Evolutionary conservation across 257 asterid genomes (phyloP).

Genomic region (Primulina huaijiensis): DNA sequence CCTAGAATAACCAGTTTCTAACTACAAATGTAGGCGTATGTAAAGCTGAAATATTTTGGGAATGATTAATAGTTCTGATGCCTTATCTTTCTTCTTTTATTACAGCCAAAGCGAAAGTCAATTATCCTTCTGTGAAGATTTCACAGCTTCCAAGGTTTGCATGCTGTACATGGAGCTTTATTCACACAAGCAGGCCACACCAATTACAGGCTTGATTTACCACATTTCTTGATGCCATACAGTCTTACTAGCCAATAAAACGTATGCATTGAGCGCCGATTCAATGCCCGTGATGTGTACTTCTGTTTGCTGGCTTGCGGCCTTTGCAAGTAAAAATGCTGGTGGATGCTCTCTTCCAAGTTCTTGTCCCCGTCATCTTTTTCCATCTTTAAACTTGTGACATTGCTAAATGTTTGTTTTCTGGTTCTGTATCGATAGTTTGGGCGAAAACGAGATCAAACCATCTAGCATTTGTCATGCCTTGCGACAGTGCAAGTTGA

Average conservation of each 20-base stretch:
- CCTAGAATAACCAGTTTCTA: not conserved
- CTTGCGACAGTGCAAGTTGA: too few species aligned
- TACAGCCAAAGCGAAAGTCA: not conserved
- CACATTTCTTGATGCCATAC: not conserved
- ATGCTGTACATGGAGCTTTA: not conserved
- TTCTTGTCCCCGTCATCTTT: not conserved
- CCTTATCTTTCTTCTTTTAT: not conserved
- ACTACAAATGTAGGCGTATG: not conserved
- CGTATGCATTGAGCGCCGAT: not conserved
- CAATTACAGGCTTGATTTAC: not conserved
- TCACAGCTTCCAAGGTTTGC: not conserved
- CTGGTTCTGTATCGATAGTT: not conserved
- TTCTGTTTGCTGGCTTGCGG: not conserved
- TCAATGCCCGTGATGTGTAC: not conserved
- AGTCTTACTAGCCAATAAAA: not conserved
- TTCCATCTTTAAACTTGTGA: not conserved
- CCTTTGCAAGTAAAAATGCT: not conserved
- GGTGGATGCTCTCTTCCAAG: not conserved
- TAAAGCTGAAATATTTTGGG: not conserved
- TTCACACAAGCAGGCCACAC: not conserved
- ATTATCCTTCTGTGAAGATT: not conserved
- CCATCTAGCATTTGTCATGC: not conserved
- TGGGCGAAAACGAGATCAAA: not conserved
- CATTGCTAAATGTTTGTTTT: not conserved
- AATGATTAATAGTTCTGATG: not conserved